Base-by-base conservation (phyloP, 1,284 basidiomycete species). In the Sporisorium graminicola region DNA sequence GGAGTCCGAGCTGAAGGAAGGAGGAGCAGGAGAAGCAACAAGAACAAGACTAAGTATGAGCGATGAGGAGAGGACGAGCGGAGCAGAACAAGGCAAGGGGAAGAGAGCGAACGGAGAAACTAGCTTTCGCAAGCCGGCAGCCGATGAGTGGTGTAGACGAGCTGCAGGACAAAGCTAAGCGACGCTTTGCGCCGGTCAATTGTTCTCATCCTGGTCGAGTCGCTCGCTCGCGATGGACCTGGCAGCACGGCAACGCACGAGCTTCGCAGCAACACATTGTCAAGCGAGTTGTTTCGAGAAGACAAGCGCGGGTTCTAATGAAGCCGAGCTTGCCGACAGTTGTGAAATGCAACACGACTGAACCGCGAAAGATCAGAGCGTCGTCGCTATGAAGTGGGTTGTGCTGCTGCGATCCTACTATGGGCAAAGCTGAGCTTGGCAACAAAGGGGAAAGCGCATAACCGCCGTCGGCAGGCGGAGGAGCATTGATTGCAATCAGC, bases 281-380 rank as follows among this genome's bases (percentile, higher is more conserved):
- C 40, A 43, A 43, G 40, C 40, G 18, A 20, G 40, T 12, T 5
- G 16, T 5, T n/a, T n/a, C 4, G 16, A 37, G 35, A 37, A 37
- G 16, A 6, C 37, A 8, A 40, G 14, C 2, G 37, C 1, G 18
- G 16, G 37, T n/a, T 2, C 20, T 43, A 14, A 5, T 18, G 37
- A 40, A 40, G 37, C 37, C 18, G 37, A n/a, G 37, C 4, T 37
- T 40, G 37, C 37, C 37, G 37, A n/a, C 4, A 40, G n/a, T n/a
- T n/a, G n/a, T 40, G n/a, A 43, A 9, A 20, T 43, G 40, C 40
- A n/a, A 43, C 40, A 20, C n/a, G 40, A 43, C 20, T 43, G 40
- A 20, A 43, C n/a, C n/a, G 40, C 40, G 40, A 43, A n/a, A n/a
- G 40, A 43, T n/a, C 40, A 43, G 40, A 43, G 40, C 40, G 40